Conservation (phyloP, 306 rosid species). For the Spatholobus suberectus region DNA sequence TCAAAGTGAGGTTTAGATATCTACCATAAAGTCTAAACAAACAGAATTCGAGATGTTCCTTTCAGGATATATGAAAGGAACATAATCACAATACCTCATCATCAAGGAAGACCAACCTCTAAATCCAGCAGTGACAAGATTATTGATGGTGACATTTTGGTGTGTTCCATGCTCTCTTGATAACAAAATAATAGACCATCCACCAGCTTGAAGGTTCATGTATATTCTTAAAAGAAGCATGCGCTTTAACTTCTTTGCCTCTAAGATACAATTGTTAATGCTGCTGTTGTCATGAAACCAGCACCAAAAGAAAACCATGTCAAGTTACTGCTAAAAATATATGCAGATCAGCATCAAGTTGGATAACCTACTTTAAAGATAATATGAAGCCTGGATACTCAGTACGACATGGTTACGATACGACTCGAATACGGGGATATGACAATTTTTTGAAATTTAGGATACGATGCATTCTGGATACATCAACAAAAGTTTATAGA, state of each 20-base stretch:
- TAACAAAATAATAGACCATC: constrained; percentile 80
- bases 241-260: constrained; percentile 64
- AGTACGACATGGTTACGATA: too few species aligned
- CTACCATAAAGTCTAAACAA: constrained; percentile 16
- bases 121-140: constrained; percentile 68
- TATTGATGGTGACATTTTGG: constrained; percentile 56
- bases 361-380: constrained; percentile 1
- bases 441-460: too few species aligned
- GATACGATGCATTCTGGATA: too few species aligned
- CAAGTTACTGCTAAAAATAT: constrained; percentile 26
- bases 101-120: constrained; percentile 70
- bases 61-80: not conserved
- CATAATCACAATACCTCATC: constrained; percentile 65
- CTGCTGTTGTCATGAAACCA: constrained; percentile 48
- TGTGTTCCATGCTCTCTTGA: constrained; percentile 61
- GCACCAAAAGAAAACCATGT: constrained; percentile 21
- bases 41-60: constrained; percentile 18
- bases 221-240: constrained; percentile 53
- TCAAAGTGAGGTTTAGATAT: not conserved
- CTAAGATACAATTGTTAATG: constrained; percentile 52
- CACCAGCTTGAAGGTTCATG: constrained; percentile 61
- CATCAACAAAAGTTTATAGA: too few species aligned
- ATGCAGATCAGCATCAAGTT: constrained; percentile 25
- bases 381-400: too few species aligned
- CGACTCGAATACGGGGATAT: too few species aligned